Conservation (phyloP, 2,329 filamentous ascomycete species). For the Berkeleyomyces basicola region DNA sequence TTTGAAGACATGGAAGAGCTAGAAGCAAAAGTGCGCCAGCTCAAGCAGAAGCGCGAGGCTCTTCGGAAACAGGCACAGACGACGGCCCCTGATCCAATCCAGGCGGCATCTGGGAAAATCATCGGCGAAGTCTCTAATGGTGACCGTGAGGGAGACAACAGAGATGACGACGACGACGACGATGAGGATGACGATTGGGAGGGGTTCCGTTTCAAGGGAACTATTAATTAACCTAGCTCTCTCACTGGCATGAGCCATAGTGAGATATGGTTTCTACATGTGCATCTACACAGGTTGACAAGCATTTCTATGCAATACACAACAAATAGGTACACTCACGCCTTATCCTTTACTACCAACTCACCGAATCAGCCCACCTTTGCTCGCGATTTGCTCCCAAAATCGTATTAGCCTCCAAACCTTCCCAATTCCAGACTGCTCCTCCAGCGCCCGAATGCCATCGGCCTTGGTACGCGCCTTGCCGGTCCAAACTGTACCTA, state of each 20-base stretch:
- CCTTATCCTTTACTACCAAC: background rate
- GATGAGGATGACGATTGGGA: conserved; percentile 43
- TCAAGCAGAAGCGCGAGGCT: conserved; percentile 57
- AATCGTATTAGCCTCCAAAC: conserved; percentile 47
- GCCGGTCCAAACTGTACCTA: conserved; percentile 40
- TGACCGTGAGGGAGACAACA: conserved; percentile 19
- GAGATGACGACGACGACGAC: conserved; percentile 28
- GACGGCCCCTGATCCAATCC: conserved; percentile 16
- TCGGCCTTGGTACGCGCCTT: conserved; percentile 35
- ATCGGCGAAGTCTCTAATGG: background rate
- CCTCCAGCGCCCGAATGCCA: conserved; percentile 30
- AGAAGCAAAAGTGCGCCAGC: conserved; percentile 49
- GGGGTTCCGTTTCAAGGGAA: conserved; percentile 26
- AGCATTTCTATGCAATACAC: too few relatives aligned
- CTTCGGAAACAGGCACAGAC: conserved; percentile 29
- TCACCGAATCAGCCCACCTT: background rate
- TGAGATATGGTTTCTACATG: too few relatives aligned
- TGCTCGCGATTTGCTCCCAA: conserved; percentile 40
- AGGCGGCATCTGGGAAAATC: conserved; percentile 18
- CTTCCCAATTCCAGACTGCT: conserved; percentile 34
- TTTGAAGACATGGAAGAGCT: conserved; percentile 72
- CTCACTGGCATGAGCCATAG: background rate
- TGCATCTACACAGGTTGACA: background rate
- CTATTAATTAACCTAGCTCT: conserved; percentile 7
- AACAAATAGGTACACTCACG: background rate